phyloP scores from a whole-genome alignment of 1,284 basidiomycete genomes.

The Lentinula novae-zelandiae region DNA sequence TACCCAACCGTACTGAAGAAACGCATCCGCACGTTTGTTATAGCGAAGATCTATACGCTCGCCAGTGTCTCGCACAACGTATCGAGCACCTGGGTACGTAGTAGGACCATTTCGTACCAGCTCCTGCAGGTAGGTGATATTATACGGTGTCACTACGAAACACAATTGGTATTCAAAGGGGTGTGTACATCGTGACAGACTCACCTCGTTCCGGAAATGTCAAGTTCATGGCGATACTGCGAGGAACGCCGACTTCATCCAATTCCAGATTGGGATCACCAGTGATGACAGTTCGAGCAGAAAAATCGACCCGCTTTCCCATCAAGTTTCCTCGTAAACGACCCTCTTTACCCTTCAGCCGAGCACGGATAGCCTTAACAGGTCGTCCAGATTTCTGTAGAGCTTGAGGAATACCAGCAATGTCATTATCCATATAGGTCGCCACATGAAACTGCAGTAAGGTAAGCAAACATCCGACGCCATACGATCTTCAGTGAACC shows the following conservation, averaged over 20 bases:
- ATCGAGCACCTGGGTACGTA: constrained; percentile 94
- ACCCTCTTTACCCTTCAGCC: constrained; percentile 98
- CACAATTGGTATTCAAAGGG: neutral
- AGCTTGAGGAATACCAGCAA: constrained; percentile 96
- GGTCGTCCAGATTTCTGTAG: constrained; percentile 97
- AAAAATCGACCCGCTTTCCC: constrained; percentile 99
- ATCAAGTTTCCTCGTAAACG: constrained; percentile 97
- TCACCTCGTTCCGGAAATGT: constrained; percentile 95
- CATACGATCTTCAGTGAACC: constrained; percentile 14
- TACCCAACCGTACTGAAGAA: constrained; percentile 98
- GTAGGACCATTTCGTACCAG: constrained; percentile 97
- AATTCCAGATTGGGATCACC: constrained; percentile 97
- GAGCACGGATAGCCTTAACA: constrained; percentile 97
- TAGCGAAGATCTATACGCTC: constrained; percentile 98
- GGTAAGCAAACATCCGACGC: constrained; percentile 1
- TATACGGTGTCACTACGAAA: constrained; percentile 89
- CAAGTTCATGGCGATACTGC: constrained; percentile 95
- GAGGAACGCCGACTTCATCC: constrained; percentile 98
- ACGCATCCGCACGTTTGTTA: constrained; percentile 96
- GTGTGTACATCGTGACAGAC: constrained; percentile 19
- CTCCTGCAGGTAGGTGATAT: constrained; percentile 92
- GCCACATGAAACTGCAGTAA: constrained; percentile 86
- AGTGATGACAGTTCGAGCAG: constrained; percentile 98
- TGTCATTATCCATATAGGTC: constrained; percentile 99
- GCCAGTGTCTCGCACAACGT: constrained; percentile 96